Conservation (phyloP, 805 yeast species). For the Starmerella vitae region DNA sequence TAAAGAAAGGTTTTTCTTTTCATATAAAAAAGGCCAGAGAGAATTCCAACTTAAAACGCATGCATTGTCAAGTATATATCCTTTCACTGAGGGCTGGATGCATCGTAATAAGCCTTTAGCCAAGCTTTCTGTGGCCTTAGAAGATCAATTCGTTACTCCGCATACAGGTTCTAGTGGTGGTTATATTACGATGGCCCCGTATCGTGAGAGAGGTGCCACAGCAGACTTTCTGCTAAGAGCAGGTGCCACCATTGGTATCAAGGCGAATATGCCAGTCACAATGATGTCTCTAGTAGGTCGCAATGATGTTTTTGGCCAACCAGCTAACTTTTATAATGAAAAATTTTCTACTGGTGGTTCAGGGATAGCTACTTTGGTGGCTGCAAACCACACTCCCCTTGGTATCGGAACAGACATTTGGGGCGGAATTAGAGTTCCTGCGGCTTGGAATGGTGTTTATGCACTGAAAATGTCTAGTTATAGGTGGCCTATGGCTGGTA, state of each 20-base stretch:
- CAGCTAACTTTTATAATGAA: slow-evolving; percentile 38
- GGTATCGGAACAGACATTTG: slow-evolving; percentile 48
- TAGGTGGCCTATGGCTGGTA: slow-evolving; percentile 35
- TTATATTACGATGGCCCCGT: no score
- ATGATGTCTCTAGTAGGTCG: slow-evolving; percentile 44
- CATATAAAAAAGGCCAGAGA: no score
- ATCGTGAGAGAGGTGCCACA: slow-evolving; percentile 31
- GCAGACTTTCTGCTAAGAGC: slow-evolving; percentile 34
- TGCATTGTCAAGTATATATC: no score
- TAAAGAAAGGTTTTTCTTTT: no score
- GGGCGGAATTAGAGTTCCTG: slow-evolving; percentile 44
- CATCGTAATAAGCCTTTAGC: neutral
- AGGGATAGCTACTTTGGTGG: slow-evolving; percentile 39
- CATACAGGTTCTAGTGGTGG: neutral
- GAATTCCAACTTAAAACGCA: no score
- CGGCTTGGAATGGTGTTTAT: slow-evolving; percentile 40
- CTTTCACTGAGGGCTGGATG: neutral
- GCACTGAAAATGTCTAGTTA: slow-evolving; percentile 38
- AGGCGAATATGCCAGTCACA: slow-evolving; percentile 45
- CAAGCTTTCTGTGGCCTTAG: neutral
- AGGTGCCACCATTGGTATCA: slow-evolving; percentile 43
- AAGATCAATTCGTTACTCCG: neutral
- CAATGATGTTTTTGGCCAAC: slow-evolving; percentile 41
- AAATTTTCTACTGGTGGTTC: slow-evolving; percentile 41
- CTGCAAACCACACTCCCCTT: slow-evolving; percentile 35